Evolutionary conservation across 164 flowering plant genomes (phyloP).

Genomic region (Sextonia rubra): DNA sequence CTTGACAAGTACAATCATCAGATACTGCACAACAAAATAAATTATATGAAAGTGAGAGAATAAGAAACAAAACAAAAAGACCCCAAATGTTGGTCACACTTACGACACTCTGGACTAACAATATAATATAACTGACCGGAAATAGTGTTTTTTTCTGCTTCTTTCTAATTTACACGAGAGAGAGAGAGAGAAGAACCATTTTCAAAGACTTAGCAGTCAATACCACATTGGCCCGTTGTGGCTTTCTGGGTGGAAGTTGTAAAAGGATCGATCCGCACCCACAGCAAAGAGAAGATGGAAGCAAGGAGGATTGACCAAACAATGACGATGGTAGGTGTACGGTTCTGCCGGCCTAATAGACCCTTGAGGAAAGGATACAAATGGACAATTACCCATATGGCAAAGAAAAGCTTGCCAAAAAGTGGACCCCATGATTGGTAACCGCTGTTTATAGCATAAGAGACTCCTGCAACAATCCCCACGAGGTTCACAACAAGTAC

Average conservation of each 20-base stretch:
- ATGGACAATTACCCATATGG: slow-evolving; percentile 90
- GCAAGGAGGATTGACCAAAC: slow-evolving; percentile 97
- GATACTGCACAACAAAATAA: slow-evolving; percentile 9
- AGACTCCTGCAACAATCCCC: slow-evolving; percentile 94
- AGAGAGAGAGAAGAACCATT: slow-evolving; percentile 40
- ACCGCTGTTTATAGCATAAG: slow-evolving; percentile 86
- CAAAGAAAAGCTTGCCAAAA: slow-evolving; percentile 89
- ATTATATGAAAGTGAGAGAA: background rate
- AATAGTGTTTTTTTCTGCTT: no score
- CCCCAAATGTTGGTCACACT: no score
- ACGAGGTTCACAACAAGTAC: slow-evolving; percentile 79
- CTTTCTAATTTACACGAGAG: no score
- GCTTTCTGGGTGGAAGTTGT: slow-evolving; percentile 36
- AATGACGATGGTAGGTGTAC: slow-evolving; percentile 90
- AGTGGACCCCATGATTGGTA: slow-evolving; percentile 99
- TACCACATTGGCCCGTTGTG: slow-evolving; percentile 69
- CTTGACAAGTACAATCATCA: background rate
- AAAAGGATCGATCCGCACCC: slow-evolving; percentile 95
- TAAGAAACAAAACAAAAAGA: no score
- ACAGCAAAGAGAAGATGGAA: slow-evolving; percentile 87
- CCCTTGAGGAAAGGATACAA: slow-evolving; percentile 95
- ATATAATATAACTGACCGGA: no score
- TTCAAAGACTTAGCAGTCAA: slow-evolving; percentile 49
- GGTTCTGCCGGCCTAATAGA: slow-evolving; percentile 81
- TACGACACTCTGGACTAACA: no score